Percentiles rank a stretch among this genome's conserved stretches.
Evolutionary conservation across 106 monocot species (phyloP).

Genomic region (Dendrobium huoshanense): DNA sequence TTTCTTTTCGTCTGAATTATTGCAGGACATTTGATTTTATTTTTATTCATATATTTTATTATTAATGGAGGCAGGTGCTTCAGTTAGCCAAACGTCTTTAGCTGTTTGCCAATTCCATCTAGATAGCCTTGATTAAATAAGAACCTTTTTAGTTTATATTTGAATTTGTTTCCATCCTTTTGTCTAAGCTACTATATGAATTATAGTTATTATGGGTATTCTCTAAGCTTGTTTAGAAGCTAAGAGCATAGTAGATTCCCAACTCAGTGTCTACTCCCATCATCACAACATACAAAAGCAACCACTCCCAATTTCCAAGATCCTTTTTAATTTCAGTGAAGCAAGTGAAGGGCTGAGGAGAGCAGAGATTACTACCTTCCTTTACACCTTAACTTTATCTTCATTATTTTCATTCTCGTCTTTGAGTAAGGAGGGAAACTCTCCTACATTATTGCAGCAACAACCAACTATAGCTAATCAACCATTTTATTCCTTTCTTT

Average conservation of each 20-base stretch:
- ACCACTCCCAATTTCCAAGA: not conserved
- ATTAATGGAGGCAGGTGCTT: not conserved
- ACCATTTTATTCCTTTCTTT: no score
- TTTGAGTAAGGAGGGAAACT: not conserved
- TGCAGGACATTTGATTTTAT: no score
- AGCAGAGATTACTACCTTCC: not conserved
- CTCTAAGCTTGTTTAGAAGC: not conserved
- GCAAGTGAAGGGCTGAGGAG: not conserved
- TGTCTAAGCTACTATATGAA: not conserved
- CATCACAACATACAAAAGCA: not conserved
- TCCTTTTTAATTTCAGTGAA: not conserved
- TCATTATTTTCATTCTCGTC: not conserved
- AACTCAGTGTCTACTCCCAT: conserved; percentile 1
- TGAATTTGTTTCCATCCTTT: not conserved
- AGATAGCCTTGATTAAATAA: not conserved
- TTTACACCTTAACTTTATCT: not conserved
- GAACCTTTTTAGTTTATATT: not conserved
- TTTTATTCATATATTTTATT: no score
- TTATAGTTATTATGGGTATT: not conserved
- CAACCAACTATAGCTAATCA: not conserved
- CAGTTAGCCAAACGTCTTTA: not conserved
- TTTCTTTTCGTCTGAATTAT: no score
- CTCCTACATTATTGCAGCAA: not conserved
- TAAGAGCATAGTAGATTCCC: not conserved
- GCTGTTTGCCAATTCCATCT: no score